Conservation (phyloP, 2,329 filamentous ascomycete genomes). For the Talaromyces sp. region DNA sequence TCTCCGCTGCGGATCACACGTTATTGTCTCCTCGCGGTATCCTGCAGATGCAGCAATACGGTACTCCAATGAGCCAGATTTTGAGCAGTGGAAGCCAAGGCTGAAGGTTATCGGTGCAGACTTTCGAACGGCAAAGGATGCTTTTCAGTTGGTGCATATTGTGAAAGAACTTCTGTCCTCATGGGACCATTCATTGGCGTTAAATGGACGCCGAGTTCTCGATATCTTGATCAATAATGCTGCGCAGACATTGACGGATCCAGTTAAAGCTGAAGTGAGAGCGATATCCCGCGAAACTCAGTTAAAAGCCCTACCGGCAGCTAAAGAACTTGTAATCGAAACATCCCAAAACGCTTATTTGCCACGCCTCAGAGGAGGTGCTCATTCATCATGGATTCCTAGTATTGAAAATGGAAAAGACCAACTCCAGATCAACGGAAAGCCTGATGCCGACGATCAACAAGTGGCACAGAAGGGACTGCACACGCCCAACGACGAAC, state of each 20-base stretch:
- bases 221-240: conserved; percentile 46
- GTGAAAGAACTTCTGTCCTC: conserved; percentile 24
- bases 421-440: conserved; percentile 21
- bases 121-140: conserved; percentile 36
- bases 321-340: conserved; percentile 1
- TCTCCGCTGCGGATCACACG: too few species aligned
- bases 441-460: neutral
- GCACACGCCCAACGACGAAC: conserved; percentile 1
- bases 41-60: conserved; percentile 37
- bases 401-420: conserved; percentile 32
- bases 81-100: conserved; percentile 15
- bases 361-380: conserved; percentile 18
- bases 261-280: conserved; percentile 31
- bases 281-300: conserved; percentile 30
- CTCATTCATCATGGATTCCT: conserved; percentile 19
- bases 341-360: conserved; percentile 7
- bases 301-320: conserved; percentile 10
- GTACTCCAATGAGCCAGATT: conserved; percentile 25
- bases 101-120: conserved; percentile 38
- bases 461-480: conserved; percentile 17
- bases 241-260: conserved; percentile 43
- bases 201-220: conserved; percentile 11
- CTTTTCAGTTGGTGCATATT: conserved; percentile 30
- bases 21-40: conserved; percentile 32
- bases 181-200: conserved; percentile 15